phyloP scores from a whole-genome alignment of 371 early-diverging fungal species.

The Umbelopsis sp. region DNA sequence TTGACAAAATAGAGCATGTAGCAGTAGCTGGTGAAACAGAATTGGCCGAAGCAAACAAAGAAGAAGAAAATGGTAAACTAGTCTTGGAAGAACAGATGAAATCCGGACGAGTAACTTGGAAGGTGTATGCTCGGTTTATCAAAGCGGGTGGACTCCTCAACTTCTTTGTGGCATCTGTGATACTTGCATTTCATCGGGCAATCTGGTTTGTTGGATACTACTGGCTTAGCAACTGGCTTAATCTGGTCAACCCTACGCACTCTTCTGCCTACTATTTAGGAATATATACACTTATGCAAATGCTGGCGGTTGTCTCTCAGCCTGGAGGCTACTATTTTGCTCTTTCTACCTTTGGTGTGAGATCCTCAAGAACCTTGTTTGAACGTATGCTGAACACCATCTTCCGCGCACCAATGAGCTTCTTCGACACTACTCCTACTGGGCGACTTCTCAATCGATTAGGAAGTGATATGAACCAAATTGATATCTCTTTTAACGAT shows the following conservation, averaged over 20 bases:
- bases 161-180: neutral
- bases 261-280: slow-evolving; percentile 15
- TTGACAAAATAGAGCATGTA: neutral
- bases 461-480: slow-evolving; percentile 69
- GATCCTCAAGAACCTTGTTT: neutral
- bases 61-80: neutral
- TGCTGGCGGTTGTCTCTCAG: slow-evolving; percentile 11
- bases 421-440: slow-evolving; percentile 51
- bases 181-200: slow-evolving; percentile 9
- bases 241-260: neutral
- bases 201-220: slow-evolving; percentile 15
- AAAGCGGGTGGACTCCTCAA: slow-evolving; percentile 1
- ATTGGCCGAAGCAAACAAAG: neutral
- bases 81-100: slow-evolving; percentile 11
- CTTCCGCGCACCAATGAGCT: slow-evolving; percentile 35
- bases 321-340: slow-evolving; percentile 10
- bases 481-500: slow-evolving; percentile 8
- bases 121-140: slow-evolving; percentile 14
- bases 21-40: too few relatives aligned
- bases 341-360: neutral
- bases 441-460: slow-evolving; percentile 83
- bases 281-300: slow-evolving; percentile 13
- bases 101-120: slow-evolving; percentile 15
- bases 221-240: slow-evolving; percentile 14
- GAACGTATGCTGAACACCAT: slow-evolving; percentile 41